phyloP scores from a whole-genome alignment of 2,329 filamentous ascomycete genomes.

The Pseudogymnoascus sp. region DNA sequence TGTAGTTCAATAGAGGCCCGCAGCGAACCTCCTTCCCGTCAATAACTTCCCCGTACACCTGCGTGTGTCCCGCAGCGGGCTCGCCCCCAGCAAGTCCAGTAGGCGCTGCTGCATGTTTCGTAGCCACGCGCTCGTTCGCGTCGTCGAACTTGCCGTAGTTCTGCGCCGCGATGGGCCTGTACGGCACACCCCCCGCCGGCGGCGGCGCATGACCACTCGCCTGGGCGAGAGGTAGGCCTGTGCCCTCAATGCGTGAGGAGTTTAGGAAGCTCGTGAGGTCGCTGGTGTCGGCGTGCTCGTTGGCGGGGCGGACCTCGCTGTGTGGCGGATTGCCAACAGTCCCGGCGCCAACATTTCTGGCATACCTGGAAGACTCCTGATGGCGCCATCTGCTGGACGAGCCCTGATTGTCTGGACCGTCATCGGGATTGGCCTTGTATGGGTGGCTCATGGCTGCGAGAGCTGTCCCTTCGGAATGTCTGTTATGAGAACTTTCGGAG shows the following conservation, averaged over 20 bases:
- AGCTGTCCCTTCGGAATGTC: slow-evolving; percentile 21
- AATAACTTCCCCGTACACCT: neutral
- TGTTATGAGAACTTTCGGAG: slow-evolving; percentile 9
- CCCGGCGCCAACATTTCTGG: slow-evolving; percentile 35
- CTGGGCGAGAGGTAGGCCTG: neutral
- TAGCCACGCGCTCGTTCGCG: neutral
- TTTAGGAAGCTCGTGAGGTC: slow-evolving; percentile 51
- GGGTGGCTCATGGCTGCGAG: slow-evolving; percentile 20
- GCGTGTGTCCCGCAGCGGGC: neutral
- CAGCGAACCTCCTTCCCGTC: slow-evolving; percentile 51
- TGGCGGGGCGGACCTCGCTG: slow-evolving; percentile 28
- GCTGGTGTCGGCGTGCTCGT: slow-evolving; percentile 35
- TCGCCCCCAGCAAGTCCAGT: neutral
- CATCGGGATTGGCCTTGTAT: slow-evolving; percentile 24
- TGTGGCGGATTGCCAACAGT: slow-evolving; percentile 21
- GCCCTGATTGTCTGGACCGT: slow-evolving; percentile 41
- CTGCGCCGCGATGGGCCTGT: slow-evolving; percentile 39
- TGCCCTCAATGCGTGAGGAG: slow-evolving; percentile 36
- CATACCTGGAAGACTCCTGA: slow-evolving; percentile 51
- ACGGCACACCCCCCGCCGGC: slow-evolving; percentile 24
- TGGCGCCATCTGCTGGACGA: slow-evolving; percentile 54
- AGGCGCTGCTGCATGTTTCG: neutral
- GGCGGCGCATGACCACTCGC: neutral
- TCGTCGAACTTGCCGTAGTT: slow-evolving; percentile 14
- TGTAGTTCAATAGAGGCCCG: slow-evolving; percentile 71